Evolutionary conservation across 768 basidiomycete genomes (phyloP), one percentile per base, ranked within the genome.

Genomic region (Boletus tylopilopsis): DNA sequence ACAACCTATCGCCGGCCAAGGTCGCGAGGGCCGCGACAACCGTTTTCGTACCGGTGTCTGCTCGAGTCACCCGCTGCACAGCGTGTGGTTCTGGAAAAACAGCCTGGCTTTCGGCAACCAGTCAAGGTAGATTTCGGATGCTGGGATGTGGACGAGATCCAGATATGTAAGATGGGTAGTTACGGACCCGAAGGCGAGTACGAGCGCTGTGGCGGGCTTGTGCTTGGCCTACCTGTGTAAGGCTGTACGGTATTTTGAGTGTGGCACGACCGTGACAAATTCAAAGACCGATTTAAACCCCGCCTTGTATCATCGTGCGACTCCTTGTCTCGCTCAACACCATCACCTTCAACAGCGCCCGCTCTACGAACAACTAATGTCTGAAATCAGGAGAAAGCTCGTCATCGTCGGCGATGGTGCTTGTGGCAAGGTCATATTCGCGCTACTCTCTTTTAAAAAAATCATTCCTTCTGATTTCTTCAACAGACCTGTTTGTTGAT

Each of bases 391-490:
- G 75, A 88, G 94, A 73, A 98, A 98, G 75, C 86, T 98, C 62
- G 94, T 98, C 71, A 96, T 97, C 71, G 94, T 98, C 60, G 94
- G 94, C 71, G 94, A 95, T 76, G 94, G 94, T 81, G 92, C 91
- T 73, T 94, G 91, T 63, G 92, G 91, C 75, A 93, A 94, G 88
- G 89, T 89, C 33, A 42, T 61, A 45, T 27, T 47, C 47, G 29
- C 18, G 10, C n/a, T 22, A n/a, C 24, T 22, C 49, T 34, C 13
- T 24, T 33, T 29, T 22, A 21, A 40, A 25, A 54, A 21, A 40
- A 25, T 53, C 60, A 42, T 48, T 53, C 30, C 32, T 57, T 58
- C 59, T 56, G 39, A 63, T 58, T 42, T 44, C 54, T 47, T 40
- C 35, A 54, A 50, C 63, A 91, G 87, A 94, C 92, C 59, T 94